A percentile compares a stretch with the other conserved stretches of the same genome.
Conservation (phyloP, 2,329 filamentous ascomycete species). For the Microcyclospora tardicrescens region DNA sequence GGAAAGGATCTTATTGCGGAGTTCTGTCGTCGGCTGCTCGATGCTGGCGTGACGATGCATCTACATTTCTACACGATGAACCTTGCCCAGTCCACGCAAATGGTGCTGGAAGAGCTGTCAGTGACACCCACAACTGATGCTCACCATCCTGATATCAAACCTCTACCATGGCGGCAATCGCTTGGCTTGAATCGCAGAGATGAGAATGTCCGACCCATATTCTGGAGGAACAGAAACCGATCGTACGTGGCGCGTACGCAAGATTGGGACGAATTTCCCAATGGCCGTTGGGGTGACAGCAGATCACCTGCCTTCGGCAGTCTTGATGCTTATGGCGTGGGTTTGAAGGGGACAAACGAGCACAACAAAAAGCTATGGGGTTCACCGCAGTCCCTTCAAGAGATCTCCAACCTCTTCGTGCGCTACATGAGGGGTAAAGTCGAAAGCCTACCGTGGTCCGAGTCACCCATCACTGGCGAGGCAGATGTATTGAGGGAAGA, state of each 20-base stretch:
- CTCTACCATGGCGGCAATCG: conserved; percentile 93
- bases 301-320: conserved; percentile 93
- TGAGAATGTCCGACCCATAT: conserved; percentile 94
- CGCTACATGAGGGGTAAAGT: conserved; percentile 71
- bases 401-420: conserved; percentile 73
- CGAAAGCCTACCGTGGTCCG: conserved; percentile 83
- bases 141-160: conserved; percentile 38
- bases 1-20: conserved; percentile 78
- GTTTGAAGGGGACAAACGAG: conserved; percentile 87
- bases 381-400: conserved; percentile 62
- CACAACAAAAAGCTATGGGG: conserved; percentile 95
- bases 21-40: conserved; percentile 76
- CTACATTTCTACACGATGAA: conserved; percentile 99
- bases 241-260: conserved; percentile 92
- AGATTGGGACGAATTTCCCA: conserved; percentile 98
- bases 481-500: conserved; percentile 64
- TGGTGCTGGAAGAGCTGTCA: conserved; percentile 82
- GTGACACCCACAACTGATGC: conserved; percentile 67
- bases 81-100: conserved; percentile 79
- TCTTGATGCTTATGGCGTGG: conserved; percentile 85
- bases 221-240: conserved; percentile 95
- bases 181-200: conserved; percentile 76
- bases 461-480: conserved; percentile 72
- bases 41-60: conserved; percentile 63
- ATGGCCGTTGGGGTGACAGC: conserved; percentile 96